These are phyloP conservation scores for Alternaria panax DNA, from an alignment of 2,329 filamentous ascomycete genomes.

Conservation along the genomic window DNA sequence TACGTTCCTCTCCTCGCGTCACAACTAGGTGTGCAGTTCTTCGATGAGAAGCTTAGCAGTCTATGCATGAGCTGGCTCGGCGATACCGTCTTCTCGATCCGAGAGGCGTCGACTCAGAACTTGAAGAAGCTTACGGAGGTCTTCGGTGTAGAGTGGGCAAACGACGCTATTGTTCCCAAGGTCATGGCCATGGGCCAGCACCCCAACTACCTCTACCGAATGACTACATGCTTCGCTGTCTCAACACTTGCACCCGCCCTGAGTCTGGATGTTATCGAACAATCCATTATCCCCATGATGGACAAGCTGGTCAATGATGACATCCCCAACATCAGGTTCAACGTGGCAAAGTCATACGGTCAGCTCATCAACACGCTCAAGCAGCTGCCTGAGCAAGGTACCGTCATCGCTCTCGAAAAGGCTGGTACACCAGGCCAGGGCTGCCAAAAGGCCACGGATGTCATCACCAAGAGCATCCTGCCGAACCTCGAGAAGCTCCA, in stretches of 20 bases:
- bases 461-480: slow-evolving; percentile 85
- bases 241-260: slow-evolving; percentile 93
- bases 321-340: slow-evolving; percentile 99
- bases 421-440: slow-evolving; percentile 65
- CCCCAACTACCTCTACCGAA: slow-evolving; percentile 98
- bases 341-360: slow-evolving; percentile 96
- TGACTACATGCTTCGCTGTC: slow-evolving; percentile 99
- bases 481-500: slow-evolving; percentile 94
- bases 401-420: slow-evolving; percentile 85
- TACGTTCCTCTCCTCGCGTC: slow-evolving; percentile 96
- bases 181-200: slow-evolving; percentile 98
- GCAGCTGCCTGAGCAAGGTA: slow-evolving; percentile 86
- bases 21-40: slow-evolving; percentile 96
- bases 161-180: slow-evolving; percentile 95
- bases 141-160: slow-evolving; percentile 97
- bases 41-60: slow-evolving; percentile 94
- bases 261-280: slow-evolving; percentile 89
- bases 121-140: slow-evolving; percentile 98
- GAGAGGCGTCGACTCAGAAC: slow-evolving; percentile 96
- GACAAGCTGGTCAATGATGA: slow-evolving; percentile 92
- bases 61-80: slow-evolving; percentile 99
- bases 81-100: slow-evolving; percentile 97
- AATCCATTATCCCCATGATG: slow-evolving; percentile 93
- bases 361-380: slow-evolving; percentile 91
- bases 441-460: slow-evolving; percentile 75